A percentile compares a stretch with the other conserved stretches of the same genome.
Conservation (phyloP, 2,329 filamentous ascomycete species). For the Aspergillus sp. region DNA sequence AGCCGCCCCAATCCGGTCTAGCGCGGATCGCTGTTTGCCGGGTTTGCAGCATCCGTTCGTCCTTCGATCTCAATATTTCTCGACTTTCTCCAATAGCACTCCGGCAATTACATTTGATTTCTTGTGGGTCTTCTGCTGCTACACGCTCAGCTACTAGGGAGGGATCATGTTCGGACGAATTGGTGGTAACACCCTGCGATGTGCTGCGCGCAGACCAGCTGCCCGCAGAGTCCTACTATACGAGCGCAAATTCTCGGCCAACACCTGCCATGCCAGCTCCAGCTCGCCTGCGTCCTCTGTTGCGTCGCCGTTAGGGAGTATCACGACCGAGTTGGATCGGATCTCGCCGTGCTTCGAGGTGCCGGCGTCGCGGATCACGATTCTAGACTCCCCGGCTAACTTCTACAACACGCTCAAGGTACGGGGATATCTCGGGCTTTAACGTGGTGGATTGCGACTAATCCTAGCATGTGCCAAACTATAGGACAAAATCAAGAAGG, state of each 20-base stretch:
- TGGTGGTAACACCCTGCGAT: constrained; percentile 42
- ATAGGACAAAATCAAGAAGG: constrained; percentile 77
- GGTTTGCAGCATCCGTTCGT: constrained; percentile 33
- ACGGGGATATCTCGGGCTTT: not conserved
- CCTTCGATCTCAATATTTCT: not conserved
- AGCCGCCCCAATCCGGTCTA: constrained; percentile 27
- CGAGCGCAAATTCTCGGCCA: constrained; percentile 43
- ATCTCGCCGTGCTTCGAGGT: constrained; percentile 91
- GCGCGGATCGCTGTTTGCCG: constrained; percentile 33
- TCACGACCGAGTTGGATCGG: constrained; percentile 77
- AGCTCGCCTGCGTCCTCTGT: constrained; percentile 30
- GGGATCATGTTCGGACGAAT: constrained; percentile 42
- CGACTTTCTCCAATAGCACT: not conserved
- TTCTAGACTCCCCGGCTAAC: constrained; percentile 77
- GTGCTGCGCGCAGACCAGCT: constrained; percentile 33
- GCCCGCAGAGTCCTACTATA: constrained; percentile 34
- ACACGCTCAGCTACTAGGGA: too few relatives aligned
- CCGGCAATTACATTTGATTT: too few relatives aligned
- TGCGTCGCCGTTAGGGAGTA: constrained; percentile 56
- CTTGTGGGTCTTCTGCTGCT: too few relatives aligned
- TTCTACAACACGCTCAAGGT: constrained; percentile 94
- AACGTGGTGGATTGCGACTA: not conserved
- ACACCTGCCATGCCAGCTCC: constrained; percentile 25
- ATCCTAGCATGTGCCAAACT: constrained; percentile 11
- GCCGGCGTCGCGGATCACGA: constrained; percentile 73